These are phyloP conservation scores for Arxiozyma heterogenica DNA, from an alignment of 1,139 yeast genomes.

Conservation along the genomic window DNA sequence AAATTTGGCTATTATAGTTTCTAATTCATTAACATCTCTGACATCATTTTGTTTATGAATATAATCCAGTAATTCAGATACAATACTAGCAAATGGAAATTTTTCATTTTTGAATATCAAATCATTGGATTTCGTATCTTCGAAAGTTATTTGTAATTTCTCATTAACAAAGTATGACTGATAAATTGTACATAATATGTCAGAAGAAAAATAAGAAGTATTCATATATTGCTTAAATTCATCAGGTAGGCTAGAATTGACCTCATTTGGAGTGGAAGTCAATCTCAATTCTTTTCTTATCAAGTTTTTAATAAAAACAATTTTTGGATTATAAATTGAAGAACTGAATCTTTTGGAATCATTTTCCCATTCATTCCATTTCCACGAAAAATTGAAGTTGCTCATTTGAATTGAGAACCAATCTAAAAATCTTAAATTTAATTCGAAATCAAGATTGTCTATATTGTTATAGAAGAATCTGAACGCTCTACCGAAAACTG, in stretches of 20 bases:
- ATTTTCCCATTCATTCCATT: conserved; percentile 90
- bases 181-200: conserved; percentile 33
- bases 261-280: conserved; percentile 57
- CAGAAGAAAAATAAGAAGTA: conserved; percentile 36
- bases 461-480: conserved; percentile 69
- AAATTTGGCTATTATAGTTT: conserved; percentile 31
- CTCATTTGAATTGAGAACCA: conserved; percentile 94
- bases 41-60: conserved; percentile 30
- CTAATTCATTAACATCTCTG: conserved; percentile 29
- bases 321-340: conserved; percentile 56
- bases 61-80: conserved; percentile 30
- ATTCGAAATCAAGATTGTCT: conserved; percentile 64
- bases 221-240: conserved; percentile 63
- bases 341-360: conserved; percentile 39
- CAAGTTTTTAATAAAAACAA: conserved; percentile 65
- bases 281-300: conserved; percentile 78
- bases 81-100: conserved; percentile 29
- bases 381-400: conserved; percentile 94
- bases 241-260: conserved; percentile 65
- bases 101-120: conserved; percentile 30
- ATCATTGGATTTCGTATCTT: conserved; percentile 23
- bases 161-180: conserved; percentile 25
- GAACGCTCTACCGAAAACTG: conserved; percentile 89
- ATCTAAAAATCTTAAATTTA: conserved; percentile 63
- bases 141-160: conserved; percentile 19